These are phyloP conservation scores for Periconia sp. DNA, from an alignment of 2,329 filamentous ascomycete species.

Conservation along the genomic window DNA sequence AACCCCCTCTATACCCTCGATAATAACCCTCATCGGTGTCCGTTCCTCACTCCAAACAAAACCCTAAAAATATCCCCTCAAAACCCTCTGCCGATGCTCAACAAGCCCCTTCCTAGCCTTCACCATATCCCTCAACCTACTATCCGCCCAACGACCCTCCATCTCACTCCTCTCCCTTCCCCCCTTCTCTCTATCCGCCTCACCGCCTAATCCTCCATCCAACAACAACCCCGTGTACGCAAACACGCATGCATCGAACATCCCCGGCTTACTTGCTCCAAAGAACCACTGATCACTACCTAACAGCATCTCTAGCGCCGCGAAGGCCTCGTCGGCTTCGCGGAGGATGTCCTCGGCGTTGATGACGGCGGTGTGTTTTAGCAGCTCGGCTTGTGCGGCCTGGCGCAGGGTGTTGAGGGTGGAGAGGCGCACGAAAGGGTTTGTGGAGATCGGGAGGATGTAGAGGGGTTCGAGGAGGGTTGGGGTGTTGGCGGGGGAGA, in stretches of 20 bases:
- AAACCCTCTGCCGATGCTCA: constrained; percentile 62
- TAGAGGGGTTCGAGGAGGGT: constrained; percentile 72
- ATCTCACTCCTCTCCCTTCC: constrained; percentile 53
- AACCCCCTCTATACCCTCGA: constrained; percentile 16
- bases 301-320: constrained; percentile 62
- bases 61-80: constrained; percentile 51
- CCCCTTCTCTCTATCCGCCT: constrained; percentile 60
- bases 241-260: constrained; percentile 89
- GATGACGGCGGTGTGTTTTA: constrained; percentile 62
- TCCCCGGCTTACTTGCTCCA: constrained; percentile 57
- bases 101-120: constrained; percentile 63
- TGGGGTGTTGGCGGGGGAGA: constrained; percentile 66
- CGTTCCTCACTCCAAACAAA: constrained; percentile 14
- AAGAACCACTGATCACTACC: constrained; percentile 65
- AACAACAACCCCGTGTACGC: constrained; percentile 80
- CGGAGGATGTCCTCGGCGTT: constrained; percentile 58
- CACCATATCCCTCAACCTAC: constrained; percentile 60
- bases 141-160: constrained; percentile 58
- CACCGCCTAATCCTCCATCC: constrained; percentile 56
- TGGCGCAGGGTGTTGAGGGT: constrained; percentile 18
- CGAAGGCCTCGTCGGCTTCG: constrained; percentile 64
- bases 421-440: constrained; percentile 43
- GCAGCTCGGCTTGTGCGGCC: constrained; percentile 74
- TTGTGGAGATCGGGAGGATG: constrained; percentile 62
- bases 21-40: too few relatives aligned